phyloP scores from a whole-genome alignment of 139 green algal genomes.

The Chlorella sp. region DNA sequence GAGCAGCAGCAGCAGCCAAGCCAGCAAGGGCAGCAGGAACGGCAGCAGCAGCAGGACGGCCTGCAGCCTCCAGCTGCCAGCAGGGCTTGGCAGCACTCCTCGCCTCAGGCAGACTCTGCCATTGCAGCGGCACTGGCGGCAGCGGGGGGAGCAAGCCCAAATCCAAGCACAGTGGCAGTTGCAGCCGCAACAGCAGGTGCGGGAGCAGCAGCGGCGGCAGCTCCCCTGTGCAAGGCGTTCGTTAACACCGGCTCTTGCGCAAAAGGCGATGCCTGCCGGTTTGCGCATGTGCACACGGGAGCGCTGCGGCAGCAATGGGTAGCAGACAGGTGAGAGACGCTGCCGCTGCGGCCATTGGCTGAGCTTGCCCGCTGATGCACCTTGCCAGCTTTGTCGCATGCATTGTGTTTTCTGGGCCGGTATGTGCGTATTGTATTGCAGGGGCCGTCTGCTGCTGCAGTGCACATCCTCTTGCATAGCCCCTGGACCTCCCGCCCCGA shows the following conservation, averaged over 20 bases:
- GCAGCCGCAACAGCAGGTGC: neutral
- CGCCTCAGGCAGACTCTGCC: no score
- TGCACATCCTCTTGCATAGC: no score
- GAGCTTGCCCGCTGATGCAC: neutral
- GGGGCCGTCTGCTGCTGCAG: no score
- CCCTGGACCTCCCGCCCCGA: no score
- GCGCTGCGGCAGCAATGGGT: neutral
- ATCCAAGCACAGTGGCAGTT: neutral
- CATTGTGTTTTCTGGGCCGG: neutral
- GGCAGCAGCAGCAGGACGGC: neutral
- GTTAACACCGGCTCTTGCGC: constrained; percentile 61
- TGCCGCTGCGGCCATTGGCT: no score
- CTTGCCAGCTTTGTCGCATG: neutral
- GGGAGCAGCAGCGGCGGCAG: neutral
- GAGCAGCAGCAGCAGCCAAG: neutral
- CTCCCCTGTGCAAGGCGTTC: constrained; percentile 66
- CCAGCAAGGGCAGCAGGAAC: no score
- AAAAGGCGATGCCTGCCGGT: constrained; percentile 55
- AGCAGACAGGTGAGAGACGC: neutral
- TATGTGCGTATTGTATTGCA: no score
- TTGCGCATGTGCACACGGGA: constrained; percentile 38
- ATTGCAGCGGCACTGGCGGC: no score
- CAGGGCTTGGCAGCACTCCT: neutral
- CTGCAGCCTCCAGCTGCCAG: neutral
- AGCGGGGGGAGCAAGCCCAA: neutral